Evolutionary conservation across 768 basidiomycete genomes (phyloP).

Genomic region (Xanthoconium stramineum): DNA sequence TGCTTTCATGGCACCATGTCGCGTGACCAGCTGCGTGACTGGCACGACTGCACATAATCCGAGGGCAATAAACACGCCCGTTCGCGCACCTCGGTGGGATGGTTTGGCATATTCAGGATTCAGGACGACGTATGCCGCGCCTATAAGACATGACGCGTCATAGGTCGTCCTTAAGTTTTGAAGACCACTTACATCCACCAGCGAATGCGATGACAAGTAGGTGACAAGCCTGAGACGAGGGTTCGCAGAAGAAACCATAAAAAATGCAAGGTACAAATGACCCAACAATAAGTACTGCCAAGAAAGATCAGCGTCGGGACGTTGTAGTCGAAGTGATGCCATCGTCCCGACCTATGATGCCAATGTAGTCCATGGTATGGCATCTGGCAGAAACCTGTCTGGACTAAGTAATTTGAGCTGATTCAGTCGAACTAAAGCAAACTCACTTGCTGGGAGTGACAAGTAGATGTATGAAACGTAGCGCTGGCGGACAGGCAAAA

Average conservation of each 20-base stretch:
- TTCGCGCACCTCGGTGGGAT: constrained; percentile 71
- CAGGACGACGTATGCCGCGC: constrained; percentile 71
- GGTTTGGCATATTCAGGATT: constrained; percentile 76
- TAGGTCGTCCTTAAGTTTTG: not conserved
- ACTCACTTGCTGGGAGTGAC: constrained; percentile 69
- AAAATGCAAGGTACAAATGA: constrained; percentile 76
- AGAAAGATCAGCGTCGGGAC: constrained; percentile 5
- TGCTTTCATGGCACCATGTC: constrained; percentile 55
- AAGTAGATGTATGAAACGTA: constrained; percentile 66
- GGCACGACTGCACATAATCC: constrained; percentile 72
- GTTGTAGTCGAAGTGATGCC: not conserved
- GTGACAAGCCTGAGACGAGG: constrained; percentile 52
- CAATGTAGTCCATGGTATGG: constrained; percentile 72
- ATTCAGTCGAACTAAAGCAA: not conserved
- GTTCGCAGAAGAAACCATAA: constrained; percentile 74
- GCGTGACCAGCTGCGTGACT: constrained; percentile 56
- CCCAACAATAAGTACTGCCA: constrained; percentile 62
- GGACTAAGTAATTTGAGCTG: not conserved
- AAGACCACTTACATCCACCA: constrained; percentile 52
- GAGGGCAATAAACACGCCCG: constrained; percentile 72
- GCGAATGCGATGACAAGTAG: constrained; percentile 47
- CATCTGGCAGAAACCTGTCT: constrained; percentile 56
- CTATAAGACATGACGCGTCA: constrained; percentile 32
- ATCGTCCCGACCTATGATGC: constrained; percentile 58
- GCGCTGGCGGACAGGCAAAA: constrained; percentile 72